phyloP scores from a whole-genome alignment of 192 early-diverging fungal species.

The Coemansia sp. region DNA sequence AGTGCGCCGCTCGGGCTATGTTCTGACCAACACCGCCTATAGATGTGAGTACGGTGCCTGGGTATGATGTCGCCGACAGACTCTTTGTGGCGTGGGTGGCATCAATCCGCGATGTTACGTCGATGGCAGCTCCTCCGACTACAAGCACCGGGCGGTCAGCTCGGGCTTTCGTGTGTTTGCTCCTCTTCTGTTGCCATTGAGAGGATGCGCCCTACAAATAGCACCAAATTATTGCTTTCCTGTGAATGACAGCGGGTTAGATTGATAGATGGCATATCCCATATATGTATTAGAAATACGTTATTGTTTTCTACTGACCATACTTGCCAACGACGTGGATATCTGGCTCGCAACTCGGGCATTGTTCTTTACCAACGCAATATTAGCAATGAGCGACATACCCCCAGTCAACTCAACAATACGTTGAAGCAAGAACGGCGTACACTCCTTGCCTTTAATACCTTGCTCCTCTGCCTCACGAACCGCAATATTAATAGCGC shows the following conservation, averaged over 20 bases:
- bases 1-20: slow-evolving; percentile 79
- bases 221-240: background rate
- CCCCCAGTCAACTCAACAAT: slow-evolving; percentile 86
- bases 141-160: slow-evolving; percentile 66
- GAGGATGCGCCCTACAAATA: background rate
- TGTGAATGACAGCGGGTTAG: background rate
- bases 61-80: slow-evolving; percentile 68
- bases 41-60: slow-evolving; percentile 67
- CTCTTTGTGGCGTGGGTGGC: background rate
- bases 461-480: slow-evolving; percentile 67
- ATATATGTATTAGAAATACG: background rate
- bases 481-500: slow-evolving; percentile 74
- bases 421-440: slow-evolving; percentile 90
- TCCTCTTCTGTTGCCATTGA: background rate
- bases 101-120: slow-evolving; percentile 63
- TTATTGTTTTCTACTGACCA: slow-evolving; percentile 19
- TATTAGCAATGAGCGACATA: slow-evolving; percentile 68
- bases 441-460: slow-evolving; percentile 85
- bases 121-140: slow-evolving; percentile 85
- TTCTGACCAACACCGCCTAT: slow-evolving; percentile 95
- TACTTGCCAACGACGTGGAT: slow-evolving; percentile 56
- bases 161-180: background rate
- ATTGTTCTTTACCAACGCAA: slow-evolving; percentile 92
- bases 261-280: background rate
- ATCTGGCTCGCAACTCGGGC: slow-evolving; percentile 82